Evolutionary conservation across 768 basidiomycete species (phyloP).

Genomic region (Nidularia pulvinata): DNA sequence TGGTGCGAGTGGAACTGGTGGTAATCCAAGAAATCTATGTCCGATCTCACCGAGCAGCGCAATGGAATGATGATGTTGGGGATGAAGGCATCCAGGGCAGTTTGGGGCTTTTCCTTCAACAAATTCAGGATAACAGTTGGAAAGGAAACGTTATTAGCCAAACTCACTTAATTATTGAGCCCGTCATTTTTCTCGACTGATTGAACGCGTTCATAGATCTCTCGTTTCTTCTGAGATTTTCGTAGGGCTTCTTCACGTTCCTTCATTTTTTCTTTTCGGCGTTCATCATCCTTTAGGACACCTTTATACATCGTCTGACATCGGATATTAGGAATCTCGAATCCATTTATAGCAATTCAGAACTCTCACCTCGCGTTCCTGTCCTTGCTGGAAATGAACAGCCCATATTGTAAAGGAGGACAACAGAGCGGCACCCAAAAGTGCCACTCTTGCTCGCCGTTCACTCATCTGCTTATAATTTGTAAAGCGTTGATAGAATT

Average conservation of each 20-base stretch:
- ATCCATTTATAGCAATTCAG: slow-evolving; percentile 1
- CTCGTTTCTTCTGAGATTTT: slow-evolving; percentile 62
- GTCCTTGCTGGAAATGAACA: slow-evolving; percentile 84
- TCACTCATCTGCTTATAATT: slow-evolving; percentile 44
- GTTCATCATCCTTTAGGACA: slow-evolving; percentile 86
- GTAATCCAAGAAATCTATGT: too few relatives aligned
- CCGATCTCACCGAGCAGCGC: too few relatives aligned
- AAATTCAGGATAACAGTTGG: too few relatives aligned
- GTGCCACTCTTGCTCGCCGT: slow-evolving; percentile 71
- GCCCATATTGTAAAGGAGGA: slow-evolving; percentile 81
- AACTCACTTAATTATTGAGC: too few relatives aligned
- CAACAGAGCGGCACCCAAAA: slow-evolving; percentile 62
- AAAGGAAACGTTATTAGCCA: too few relatives aligned
- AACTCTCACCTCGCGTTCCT: slow-evolving; percentile 73
- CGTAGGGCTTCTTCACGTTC: slow-evolving; percentile 63
- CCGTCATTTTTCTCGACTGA: slow-evolving; percentile 28
- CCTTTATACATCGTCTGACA: slow-evolving; percentile 88
- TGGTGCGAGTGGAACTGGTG: too few relatives aligned
- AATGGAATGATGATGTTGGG: neutral
- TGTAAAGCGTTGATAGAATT: too few relatives aligned
- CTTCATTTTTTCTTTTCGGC: slow-evolving; percentile 68
- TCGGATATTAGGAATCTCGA: too few relatives aligned
- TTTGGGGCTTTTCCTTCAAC: too few relatives aligned
- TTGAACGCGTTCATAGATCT: slow-evolving; percentile 60
- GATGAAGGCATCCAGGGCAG: neutral